Evolutionary conservation across 768 basidiomycete genomes (phyloP).

Genomic region (Tylopilus sp.): DNA sequence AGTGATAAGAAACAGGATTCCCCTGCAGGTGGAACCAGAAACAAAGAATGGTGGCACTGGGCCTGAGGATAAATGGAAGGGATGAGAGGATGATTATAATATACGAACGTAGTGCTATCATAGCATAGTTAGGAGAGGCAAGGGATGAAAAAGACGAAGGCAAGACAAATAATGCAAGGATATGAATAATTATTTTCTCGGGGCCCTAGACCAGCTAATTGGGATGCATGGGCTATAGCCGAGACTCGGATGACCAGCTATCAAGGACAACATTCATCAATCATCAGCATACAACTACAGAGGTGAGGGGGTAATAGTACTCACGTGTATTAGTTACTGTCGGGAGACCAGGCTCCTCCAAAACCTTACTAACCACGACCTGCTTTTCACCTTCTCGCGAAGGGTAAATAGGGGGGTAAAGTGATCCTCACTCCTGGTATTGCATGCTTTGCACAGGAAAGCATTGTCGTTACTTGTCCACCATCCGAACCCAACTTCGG

Average conservation of each 20-base stretch:
- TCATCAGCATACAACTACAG: background rate
- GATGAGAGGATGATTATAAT: too few relatives aligned
- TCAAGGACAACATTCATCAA: background rate
- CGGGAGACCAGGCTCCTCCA: background rate
- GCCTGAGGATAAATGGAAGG: too few relatives aligned
- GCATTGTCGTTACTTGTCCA: constrained; percentile 4
- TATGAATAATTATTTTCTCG: background rate
- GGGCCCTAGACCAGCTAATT: background rate
- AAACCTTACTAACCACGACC: background rate
- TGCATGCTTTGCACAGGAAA: constrained; percentile 1
- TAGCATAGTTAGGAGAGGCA: too few relatives aligned
- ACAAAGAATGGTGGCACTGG: too few relatives aligned
- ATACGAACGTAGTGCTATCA: too few relatives aligned
- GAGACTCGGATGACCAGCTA: background rate
- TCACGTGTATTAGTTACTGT: constrained; percentile 4
- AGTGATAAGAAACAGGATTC: too few relatives aligned
- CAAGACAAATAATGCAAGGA: too few relatives aligned
- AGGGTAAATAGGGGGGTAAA: constrained; percentile 14
- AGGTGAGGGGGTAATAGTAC: background rate
- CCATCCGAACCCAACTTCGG: constrained; percentile 1
- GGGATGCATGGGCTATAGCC: too few relatives aligned
- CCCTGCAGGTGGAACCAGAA: too few relatives aligned
- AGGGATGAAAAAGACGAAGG: too few relatives aligned
- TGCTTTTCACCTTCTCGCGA: background rate
- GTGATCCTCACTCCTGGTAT: background rate